These are phyloP conservation scores for Ettlia oleoabundans DNA, from an alignment of 139 green algal species.

Conservation along the genomic window DNA sequence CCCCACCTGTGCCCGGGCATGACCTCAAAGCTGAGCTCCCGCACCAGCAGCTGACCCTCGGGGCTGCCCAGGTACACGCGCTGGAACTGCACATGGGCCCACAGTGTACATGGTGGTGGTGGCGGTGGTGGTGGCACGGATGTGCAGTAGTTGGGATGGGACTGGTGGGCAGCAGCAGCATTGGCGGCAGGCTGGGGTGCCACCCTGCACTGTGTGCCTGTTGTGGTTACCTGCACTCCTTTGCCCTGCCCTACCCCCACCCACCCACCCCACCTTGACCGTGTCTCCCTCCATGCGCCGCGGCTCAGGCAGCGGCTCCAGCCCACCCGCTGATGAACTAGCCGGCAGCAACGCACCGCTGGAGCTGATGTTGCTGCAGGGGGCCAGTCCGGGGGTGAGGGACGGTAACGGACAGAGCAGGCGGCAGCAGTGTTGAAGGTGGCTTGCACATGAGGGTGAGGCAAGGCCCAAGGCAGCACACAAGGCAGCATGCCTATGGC, in stretches of 20 bases:
- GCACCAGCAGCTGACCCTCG: constrained; percentile 83
- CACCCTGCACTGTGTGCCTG: too few species aligned
- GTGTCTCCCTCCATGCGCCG: constrained; percentile 43
- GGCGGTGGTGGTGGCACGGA: too few species aligned
- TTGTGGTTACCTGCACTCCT: too few species aligned
- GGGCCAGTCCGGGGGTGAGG: neutral
- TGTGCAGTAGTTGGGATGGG: too few species aligned
- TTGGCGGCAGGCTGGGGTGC: too few species aligned
- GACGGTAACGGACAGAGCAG: neutral
- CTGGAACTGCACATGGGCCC: constrained; percentile 36
- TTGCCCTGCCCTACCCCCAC: too few species aligned
- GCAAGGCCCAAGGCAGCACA: too few species aligned
- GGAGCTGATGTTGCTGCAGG: constrained; percentile 71
- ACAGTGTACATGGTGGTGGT: too few species aligned
- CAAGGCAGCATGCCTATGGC: too few species aligned
- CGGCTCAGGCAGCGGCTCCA: constrained; percentile 44
- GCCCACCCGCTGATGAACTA: neutral
- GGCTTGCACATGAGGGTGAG: too few species aligned
- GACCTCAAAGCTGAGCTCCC: constrained; percentile 85
- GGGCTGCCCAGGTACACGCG: constrained; percentile 86
- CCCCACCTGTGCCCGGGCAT: constrained; percentile 43
- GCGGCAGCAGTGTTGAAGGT: neutral
- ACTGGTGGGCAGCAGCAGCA: neutral
- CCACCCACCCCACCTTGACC: constrained; percentile 53
- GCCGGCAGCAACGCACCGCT: constrained; percentile 35